Base-by-base conservation (phyloP, 2,329 filamentous ascomycete genomes). In the Monascus ruber region DNA sequence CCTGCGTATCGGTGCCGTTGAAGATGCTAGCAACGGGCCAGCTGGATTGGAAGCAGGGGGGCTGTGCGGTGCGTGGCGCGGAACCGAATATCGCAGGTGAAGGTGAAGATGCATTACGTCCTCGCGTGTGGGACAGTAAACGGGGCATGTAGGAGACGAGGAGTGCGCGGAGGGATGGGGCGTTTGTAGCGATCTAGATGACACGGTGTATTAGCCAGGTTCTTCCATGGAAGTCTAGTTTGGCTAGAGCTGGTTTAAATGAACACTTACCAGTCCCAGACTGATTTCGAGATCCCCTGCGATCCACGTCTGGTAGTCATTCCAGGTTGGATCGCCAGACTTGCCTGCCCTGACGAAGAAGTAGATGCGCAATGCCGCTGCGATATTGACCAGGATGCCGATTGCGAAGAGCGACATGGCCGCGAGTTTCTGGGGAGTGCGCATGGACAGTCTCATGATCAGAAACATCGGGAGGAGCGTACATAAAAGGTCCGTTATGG, bases 381-480 rank as follows among this genome's bases (percentile, higher is more conserved):
- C 59, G 5, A 61, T 48, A 26, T 61, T 59, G 33, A 62, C 59
- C 11, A 62, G 33, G 25, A 58, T 47, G 4, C 62, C 62, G 11
- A 64, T 39, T 2, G 49, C 52, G n/a, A 65, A 65, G 25, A 63
- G 61, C 8, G 55, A 54, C 8, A 61, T 62, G 8, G 64, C 54
- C 5, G 56, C 60, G 28, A 64, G 40, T 24, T 59, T 56, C 41
- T 64, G 60, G 5, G 54, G 54, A 28, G 49, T 42, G 6, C 59
- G 55, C 10, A 65, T 47, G 17, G 61, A 57, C 31, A 65, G 45
- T 8, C 54, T 59, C 62, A 60, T 65, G 36, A 65, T 60, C 33
- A 64, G 47, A 5, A 60, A 59, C 55, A 65, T 64, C 1, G 62
- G 62, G 6, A 65, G 38, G 5, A 56, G 40, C 3, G 62, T 60